Base-by-base conservation (phyloP, 768 basidiomycete species). In the Wakefieldia striispora region DNA sequence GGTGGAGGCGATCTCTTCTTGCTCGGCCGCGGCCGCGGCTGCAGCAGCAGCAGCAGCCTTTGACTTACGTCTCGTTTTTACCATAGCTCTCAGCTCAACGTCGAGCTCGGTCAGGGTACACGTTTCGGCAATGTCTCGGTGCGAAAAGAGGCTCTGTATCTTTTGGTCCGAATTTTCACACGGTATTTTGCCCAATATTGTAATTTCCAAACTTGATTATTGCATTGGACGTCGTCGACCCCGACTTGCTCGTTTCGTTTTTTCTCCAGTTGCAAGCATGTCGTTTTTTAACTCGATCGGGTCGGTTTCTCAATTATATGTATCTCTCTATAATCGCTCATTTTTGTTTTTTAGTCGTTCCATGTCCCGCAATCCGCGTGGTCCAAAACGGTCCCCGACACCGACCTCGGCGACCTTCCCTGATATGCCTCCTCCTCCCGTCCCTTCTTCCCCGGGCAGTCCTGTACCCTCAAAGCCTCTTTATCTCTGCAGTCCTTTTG, bases 401-500 rank as follows among this genome's bases (percentile, higher is more conserved):
- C 86, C 88, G 12, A 89, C 85, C 5, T 85, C 86, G 4, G 74
- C 80, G 6, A 79, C 80, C 12, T 81, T 81, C 51, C 63, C 70
- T 13, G 77, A 79, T 38, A 72, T 73, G 40, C 69, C 68, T 24
- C 64, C 76, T 35, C 72, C 72, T 19, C 74, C 68, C 27, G 61
- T 67, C 7, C 73, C 74, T 2, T 63, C 73, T 3, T 74, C 77
- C 12, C 76, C 77, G 6, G 50, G 59, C 17, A 55, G 44, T 39
- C 40, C 55, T 16, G 33, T 35, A 4, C 46, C 53, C 3, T 53
- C 59, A 19, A 91, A 89, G 56, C 87, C 90, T 1, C 72, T 97
- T 16, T 97, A 95, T 64, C 79, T 97, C 11, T 95, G 88, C 68
- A 88, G 89, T 46, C 95, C 95, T 3, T 98, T 98, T 67, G 91